Conservation (phyloP, 371 early-diverging fungal species). For the Syncephalis plumigaleata region DNA sequence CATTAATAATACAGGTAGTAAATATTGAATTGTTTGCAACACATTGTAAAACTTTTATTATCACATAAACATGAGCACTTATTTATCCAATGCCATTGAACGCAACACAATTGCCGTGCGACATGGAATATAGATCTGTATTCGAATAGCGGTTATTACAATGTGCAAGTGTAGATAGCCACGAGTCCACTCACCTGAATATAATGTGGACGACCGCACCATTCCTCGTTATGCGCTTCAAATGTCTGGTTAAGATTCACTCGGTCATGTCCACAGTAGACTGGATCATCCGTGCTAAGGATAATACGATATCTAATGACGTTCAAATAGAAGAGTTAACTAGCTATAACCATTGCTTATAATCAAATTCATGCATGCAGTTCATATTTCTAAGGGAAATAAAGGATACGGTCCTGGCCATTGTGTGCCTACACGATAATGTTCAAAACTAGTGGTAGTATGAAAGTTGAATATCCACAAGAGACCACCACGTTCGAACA, state of each 20-base stretch:
- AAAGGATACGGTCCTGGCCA: constrained; percentile 42
- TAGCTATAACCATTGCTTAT: too few relatives aligned
- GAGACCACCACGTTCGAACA: constrained; percentile 76
- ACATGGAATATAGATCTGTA: constrained; percentile 51
- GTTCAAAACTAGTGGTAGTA: constrained; percentile 61
- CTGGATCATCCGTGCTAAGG: constrained; percentile 53
- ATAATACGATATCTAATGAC: constrained; percentile 20
- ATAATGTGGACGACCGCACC: constrained; percentile 53
- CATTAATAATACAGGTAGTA: too few relatives aligned
- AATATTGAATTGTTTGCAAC: too few relatives aligned
- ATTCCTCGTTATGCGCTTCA: constrained; percentile 42
- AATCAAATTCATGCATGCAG: too few relatives aligned
- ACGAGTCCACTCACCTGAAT: constrained; percentile 40
- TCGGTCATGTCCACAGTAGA: constrained; percentile 68
- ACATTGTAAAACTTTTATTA: too few relatives aligned
- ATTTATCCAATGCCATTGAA: too few relatives aligned
- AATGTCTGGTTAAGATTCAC: constrained; percentile 37
- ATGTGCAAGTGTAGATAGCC: too few relatives aligned
- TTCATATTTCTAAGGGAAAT: too few relatives aligned
- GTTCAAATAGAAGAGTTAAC: too few relatives aligned
- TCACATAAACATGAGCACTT: too few relatives aligned
- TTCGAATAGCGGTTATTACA: too few relatives aligned
- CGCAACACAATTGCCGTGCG: constrained; percentile 46
- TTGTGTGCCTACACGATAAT: constrained; percentile 68
- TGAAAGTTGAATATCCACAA: constrained; percentile 92